phyloP scores from a whole-genome alignment of 495 filamentous ascomycete species.

The Glutinoglossum americanum region DNA sequence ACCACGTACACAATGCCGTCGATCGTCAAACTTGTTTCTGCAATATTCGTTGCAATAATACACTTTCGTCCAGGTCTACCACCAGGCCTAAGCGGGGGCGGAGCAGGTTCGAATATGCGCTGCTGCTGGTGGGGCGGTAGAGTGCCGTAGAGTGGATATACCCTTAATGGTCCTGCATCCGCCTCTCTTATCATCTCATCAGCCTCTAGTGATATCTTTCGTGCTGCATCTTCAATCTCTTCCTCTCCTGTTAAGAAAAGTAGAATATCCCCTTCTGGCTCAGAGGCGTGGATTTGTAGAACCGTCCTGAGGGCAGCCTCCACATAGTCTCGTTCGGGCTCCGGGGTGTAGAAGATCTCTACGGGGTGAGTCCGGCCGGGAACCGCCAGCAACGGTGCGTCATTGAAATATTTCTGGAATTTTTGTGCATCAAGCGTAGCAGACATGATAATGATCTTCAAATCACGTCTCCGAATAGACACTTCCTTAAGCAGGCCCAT shows the following conservation, averaged over 20 bases:
- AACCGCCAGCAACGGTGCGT: conserved; percentile 81
- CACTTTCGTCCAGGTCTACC: conserved; percentile 83
- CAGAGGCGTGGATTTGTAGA: conserved; percentile 82
- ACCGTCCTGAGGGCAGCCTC: conserved; percentile 89
- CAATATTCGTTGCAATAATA: conserved; percentile 93
- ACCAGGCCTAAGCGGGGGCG: conserved; percentile 43
- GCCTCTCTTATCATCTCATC: conserved; percentile 81
- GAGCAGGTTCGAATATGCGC: conserved; percentile 79
- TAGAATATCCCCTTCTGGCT: conserved; percentile 84
- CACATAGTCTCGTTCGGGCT: conserved; percentile 90
- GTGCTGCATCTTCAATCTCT: conserved; percentile 90
- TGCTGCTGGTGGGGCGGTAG: conserved; percentile 85
- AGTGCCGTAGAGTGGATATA: conserved; percentile 88
- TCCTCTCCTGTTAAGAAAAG: conserved; percentile 96
- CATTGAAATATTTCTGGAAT: conserved; percentile 94
- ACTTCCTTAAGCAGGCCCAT: conserved; percentile 91
- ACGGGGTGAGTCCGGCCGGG: conserved; percentile 92
- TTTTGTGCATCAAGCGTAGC: conserved; percentile 93
- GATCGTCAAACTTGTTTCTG: conserved; percentile 91
- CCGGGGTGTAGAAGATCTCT: conserved; percentile 94
- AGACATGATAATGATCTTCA: conserved; percentile 98
- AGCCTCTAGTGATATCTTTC: conserved; percentile 74
- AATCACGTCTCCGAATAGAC: conserved; percentile 49
- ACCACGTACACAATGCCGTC: conserved; percentile 99
- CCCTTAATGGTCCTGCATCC: conserved; percentile 70